Percentiles rank a stretch among this genome's conserved stretches.
Conservation (phyloP, 176 grass and related monocot genomes). For the Lolium multiflorum region DNA sequence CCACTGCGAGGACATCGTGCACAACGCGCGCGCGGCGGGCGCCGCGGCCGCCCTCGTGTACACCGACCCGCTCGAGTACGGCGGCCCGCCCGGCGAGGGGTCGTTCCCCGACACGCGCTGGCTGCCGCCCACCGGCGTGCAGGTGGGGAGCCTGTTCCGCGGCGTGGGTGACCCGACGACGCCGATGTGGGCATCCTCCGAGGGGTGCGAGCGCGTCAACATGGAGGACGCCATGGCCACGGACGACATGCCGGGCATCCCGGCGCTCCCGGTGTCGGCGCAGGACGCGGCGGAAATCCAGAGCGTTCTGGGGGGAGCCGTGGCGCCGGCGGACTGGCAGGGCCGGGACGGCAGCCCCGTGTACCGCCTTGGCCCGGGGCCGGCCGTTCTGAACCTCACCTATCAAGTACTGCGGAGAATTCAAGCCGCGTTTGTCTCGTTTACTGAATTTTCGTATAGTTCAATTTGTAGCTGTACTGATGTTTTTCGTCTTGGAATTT, state of each 20-base stretch:
- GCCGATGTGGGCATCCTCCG: conserved; percentile 73
- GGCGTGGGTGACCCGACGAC: conserved; percentile 74
- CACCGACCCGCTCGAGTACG: conserved; percentile 75
- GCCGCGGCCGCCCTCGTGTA: conserved; percentile 70
- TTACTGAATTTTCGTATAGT: background rate
- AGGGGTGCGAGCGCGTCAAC: conserved; percentile 69
- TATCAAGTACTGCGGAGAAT: conserved; percentile 53
- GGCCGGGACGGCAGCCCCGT: conserved; percentile 47
- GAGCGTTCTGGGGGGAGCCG: conserved; percentile 49
- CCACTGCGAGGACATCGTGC: conserved; percentile 77
- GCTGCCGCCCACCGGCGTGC: conserved; percentile 82
- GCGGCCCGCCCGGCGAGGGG: conserved; percentile 27
- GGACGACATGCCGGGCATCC: conserved; percentile 68
- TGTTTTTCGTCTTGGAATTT: background rate
- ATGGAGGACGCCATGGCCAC: conserved; percentile 59
- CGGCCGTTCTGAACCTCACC: conserved; percentile 75
- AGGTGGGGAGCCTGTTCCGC: conserved; percentile 64
- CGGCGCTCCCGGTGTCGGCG: conserved; percentile 75
- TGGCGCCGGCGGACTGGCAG: conserved; percentile 78
- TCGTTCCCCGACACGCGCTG: conserved; percentile 62
- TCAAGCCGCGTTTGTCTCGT: background rate
- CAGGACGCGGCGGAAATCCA: conserved; percentile 69
- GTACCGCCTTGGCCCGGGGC: conserved; percentile 78
- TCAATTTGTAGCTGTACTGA: background rate
- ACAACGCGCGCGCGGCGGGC: conserved; percentile 63